These are phyloP conservation scores for Trypanosoma rangeli DNA, from an alignment of 208 protist genomes.

Conservation along the genomic window DNA sequence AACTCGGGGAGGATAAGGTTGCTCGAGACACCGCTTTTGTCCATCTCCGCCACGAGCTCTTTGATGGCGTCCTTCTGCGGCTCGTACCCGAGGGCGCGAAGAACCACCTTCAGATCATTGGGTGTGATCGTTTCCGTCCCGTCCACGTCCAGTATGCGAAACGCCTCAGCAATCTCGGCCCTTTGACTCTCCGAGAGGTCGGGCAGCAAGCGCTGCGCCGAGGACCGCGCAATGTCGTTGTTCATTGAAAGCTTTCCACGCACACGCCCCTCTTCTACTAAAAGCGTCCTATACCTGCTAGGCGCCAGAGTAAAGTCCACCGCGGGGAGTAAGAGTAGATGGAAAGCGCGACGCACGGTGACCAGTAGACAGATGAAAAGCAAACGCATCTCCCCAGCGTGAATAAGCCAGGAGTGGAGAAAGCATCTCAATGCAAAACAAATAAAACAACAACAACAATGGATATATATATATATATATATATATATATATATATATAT, in stretches of 20 bases:
- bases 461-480: not conserved
- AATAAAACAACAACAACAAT: not conserved
- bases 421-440: not conserved
- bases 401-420: not conserved
- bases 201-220: slow-evolving; percentile 58
- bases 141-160: slow-evolving; percentile 95
- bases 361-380: too few relatives aligned
- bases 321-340: not conserved
- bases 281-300: not conserved
- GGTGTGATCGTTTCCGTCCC: slow-evolving; percentile 92
- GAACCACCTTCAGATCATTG: slow-evolving; percentile 93
- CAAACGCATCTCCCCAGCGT: not conserved
- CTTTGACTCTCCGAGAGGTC: slow-evolving; percentile 88
- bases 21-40: slow-evolving; percentile 88
- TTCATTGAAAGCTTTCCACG: not conserved
- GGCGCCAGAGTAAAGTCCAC: not conserved
- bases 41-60: slow-evolving; percentile 91
- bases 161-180: slow-evolving; percentile 94
- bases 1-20: slow-evolving; percentile 91
- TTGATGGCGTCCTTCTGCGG: slow-evolving; percentile 93
- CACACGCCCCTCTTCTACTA: not conserved
- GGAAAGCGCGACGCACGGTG: not conserved
- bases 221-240: slow-evolving; percentile 14
- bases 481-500: not conserved
- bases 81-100: slow-evolving; percentile 95